Percentiles rank a stretch among this genome's conserved stretches.
Evolutionary conservation across 225 moss, liverwort and hornwort genomes (phyloP).

Genomic region (Bryum argenteum): DNA sequence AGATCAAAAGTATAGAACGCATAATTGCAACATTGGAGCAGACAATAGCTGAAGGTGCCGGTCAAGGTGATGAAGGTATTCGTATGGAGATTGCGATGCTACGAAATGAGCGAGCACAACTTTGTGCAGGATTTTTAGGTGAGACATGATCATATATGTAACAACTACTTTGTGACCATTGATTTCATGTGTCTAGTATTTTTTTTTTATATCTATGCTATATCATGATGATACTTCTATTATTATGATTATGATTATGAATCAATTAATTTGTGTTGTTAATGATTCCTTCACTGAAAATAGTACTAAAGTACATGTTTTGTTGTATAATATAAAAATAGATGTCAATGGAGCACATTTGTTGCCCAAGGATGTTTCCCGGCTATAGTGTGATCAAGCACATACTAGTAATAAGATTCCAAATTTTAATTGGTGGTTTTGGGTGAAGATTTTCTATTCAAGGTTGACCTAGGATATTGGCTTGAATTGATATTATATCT

Average conservation of each 20-base stretch:
- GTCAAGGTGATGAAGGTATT: conserved; percentile 99
- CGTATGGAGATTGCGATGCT: conserved; percentile 99
- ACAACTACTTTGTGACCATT: background rate
- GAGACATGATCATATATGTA: conserved; percentile 64
- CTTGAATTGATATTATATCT: background rate
- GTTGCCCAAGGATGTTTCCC: conserved; percentile 23
- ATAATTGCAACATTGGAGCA: conserved; percentile 99
- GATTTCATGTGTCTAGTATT: background rate
- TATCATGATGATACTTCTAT: too few relatives aligned
- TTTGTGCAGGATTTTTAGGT: conserved; percentile 99
- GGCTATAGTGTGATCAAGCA: conserved; percentile 29
- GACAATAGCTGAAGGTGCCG: conserved; percentile 96
- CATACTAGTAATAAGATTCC: conserved; percentile 25
- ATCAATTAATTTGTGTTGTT: background rate
- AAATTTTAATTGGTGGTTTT: conserved; percentile 24
- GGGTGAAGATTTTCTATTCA: conserved; percentile 1
- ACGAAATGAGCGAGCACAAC: conserved; percentile 92
- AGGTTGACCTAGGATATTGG: conserved; percentile 12
- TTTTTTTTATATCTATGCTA: background rate
- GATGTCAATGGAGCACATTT: conserved; percentile 41
- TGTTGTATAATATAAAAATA: conserved; percentile 35
- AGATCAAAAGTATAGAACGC: conserved; percentile 99
- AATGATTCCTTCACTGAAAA: conserved; percentile 5
- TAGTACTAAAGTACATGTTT: conserved; percentile 19
- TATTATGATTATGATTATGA: too few relatives aligned